These are phyloP conservation scores for Yarrowia deformans DNA, from an alignment of 805 yeast genomes.

Conservation along the genomic window DNA sequence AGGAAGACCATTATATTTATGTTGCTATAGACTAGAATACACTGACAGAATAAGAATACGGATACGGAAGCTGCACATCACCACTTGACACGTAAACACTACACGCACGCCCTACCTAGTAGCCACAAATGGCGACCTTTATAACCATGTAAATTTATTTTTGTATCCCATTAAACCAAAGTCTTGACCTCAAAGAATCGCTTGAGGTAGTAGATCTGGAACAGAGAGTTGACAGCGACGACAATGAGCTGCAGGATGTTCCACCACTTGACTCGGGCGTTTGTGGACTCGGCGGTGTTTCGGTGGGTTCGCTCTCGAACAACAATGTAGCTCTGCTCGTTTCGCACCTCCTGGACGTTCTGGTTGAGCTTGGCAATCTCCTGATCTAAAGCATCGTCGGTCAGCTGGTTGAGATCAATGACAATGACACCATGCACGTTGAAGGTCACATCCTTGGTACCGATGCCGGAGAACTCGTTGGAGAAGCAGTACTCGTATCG, in stretches of 20 bases:
- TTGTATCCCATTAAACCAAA: slow-evolving; percentile 62
- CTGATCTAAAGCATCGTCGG: slow-evolving; percentile 79
- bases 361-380: slow-evolving; percentile 79
- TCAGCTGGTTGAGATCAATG: slow-evolving; percentile 78
- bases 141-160: neutral
- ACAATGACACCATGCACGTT: slow-evolving; percentile 93
- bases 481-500: slow-evolving; percentile 89
- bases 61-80: neutral
- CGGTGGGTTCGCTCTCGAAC: slow-evolving; percentile 97
- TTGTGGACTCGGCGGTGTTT: slow-evolving; percentile 97
- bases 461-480: slow-evolving; percentile 75
- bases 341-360: slow-evolving; percentile 83
- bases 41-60: neutral
- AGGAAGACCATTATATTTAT: too few species aligned
- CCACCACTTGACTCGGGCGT: slow-evolving; percentile 98
- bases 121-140: too few species aligned
- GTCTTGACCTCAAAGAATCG: slow-evolving; percentile 95
- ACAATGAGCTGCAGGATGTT: slow-evolving; percentile 87
- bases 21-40: neutral
- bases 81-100: neutral
- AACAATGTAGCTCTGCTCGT: slow-evolving; percentile 88
- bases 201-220: slow-evolving; percentile 92
- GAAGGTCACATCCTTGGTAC: slow-evolving; percentile 90
- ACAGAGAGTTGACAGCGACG: slow-evolving; percentile 83
- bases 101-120: neutral